A percentile compares a stretch with the other conserved stretches of the same genome.
These are phyloP conservation scores for Amanita polypyramis DNA, from an alignment of 768 basidiomycete genomes.

Conservation along the genomic window DNA sequence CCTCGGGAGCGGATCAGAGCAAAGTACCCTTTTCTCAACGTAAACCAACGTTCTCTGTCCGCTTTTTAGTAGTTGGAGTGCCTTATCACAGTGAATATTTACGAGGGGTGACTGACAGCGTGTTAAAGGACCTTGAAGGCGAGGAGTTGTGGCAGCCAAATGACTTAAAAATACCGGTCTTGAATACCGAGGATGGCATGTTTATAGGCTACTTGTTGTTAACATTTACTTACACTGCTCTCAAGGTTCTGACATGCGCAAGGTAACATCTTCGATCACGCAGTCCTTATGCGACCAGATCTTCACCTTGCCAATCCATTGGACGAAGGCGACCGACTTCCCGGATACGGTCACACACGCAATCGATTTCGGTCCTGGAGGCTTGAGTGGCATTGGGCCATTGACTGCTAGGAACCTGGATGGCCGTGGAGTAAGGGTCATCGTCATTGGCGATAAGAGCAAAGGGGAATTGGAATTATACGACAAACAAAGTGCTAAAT, in stretches of 20 bases:
- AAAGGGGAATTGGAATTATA: constrained; percentile 86
- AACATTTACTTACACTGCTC: constrained; percentile 12
- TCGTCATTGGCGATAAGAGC: constrained; percentile 85
- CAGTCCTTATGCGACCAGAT: constrained; percentile 89
- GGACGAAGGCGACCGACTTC: constrained; percentile 85
- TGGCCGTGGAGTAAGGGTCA: constrained; percentile 84
- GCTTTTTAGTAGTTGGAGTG: constrained; percentile 92
- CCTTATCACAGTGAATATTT: constrained; percentile 95
- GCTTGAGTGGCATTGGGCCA: constrained; percentile 85
- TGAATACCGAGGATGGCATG: constrained; percentile 87
- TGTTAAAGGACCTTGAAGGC: constrained; percentile 61
- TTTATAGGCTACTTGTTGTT: constrained; percentile 11
- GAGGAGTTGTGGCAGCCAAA: constrained; percentile 68
- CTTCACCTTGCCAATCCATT: constrained; percentile 86
- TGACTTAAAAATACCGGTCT: constrained; percentile 78
- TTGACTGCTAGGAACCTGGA: constrained; percentile 86
- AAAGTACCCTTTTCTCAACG: constrained; percentile 91
- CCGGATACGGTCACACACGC: constrained; percentile 88
- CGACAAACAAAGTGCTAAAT: constrained; percentile 48
- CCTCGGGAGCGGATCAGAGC: constrained; percentile 83
- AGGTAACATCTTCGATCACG: constrained; percentile 60
- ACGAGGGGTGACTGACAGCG: constrained; percentile 57
- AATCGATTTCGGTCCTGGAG: constrained; percentile 95
- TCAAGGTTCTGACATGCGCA: constrained; percentile 78
- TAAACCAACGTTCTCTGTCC: constrained; percentile 84